Percentiles rank a stretch among this genome's conserved stretches.
phyloP scores from a whole-genome alignment of 192 early-diverging fungal genomes.

The Entrophospora sp. region DNA sequence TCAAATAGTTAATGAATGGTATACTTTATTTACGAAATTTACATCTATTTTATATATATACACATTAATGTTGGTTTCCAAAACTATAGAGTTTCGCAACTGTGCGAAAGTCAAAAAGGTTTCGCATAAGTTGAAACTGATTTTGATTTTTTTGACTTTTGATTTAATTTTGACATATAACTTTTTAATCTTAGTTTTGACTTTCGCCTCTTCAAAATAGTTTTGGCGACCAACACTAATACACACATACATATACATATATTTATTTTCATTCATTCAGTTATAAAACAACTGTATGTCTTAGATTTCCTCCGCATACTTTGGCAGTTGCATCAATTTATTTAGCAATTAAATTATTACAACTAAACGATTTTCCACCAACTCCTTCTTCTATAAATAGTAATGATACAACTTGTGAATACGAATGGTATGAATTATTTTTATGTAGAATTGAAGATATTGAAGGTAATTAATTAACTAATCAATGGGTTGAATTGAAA shows the following conservation, averaged over 20 bases:
- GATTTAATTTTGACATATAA: too few relatives aligned
- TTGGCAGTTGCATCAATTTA: conserved; percentile 57
- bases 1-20: conserved; percentile 40
- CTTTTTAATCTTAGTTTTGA: too few relatives aligned
- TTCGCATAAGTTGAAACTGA: too few relatives aligned
- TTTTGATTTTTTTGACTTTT: too few relatives aligned
- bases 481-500: neutral
- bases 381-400: too few relatives aligned
- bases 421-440: conserved; percentile 39
- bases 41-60: neutral
- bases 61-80: neutral
- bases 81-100: too few relatives aligned
- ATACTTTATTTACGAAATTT: neutral
- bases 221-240: too few relatives aligned
- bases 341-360: conserved; percentile 37
- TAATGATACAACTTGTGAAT: too few relatives aligned
- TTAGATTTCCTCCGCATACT: conserved; percentile 55
- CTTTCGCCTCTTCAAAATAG: too few relatives aligned
- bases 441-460: conserved; percentile 44
- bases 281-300: conserved; percentile 47
- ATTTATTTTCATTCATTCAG: conserved; percentile 17
- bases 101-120: too few relatives aligned
- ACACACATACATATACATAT: neutral
- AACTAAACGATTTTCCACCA: conserved; percentile 30
- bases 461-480: conserved; percentile 36